phyloP scores from a whole-genome alignment of 768 basidiomycete genomes.

The Leccinum subtestaceum region DNA sequence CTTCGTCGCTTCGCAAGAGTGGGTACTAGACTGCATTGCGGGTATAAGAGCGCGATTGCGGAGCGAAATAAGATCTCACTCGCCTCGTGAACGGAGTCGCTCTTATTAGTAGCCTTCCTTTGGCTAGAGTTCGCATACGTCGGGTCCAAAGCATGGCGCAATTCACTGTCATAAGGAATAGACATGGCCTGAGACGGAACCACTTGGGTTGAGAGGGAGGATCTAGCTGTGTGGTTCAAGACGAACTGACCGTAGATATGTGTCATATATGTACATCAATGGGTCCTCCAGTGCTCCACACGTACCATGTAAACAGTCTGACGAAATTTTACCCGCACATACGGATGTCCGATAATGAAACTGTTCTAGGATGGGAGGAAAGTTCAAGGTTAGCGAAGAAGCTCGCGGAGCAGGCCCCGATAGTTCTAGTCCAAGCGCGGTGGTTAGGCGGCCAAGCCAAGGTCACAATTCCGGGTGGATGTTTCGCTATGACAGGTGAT shows the following conservation, averaged over 20 bases:
- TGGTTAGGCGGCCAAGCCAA: neutral
- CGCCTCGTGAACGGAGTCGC: neutral
- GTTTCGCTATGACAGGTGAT: neutral
- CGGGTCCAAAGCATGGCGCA: neutral
- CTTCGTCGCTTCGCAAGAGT: neutral
- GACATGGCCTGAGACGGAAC: neutral
- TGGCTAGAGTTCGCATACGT: neutral
- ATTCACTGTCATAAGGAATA: neutral
- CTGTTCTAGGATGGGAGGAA: neutral
- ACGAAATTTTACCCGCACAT: neutral
- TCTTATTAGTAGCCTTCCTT: neutral
- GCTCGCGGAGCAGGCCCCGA: neutral
- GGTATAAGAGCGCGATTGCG: neutral
- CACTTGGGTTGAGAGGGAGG: neutral
- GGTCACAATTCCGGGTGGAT: neutral
- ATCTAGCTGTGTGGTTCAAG: neutral
- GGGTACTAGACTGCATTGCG: neutral
- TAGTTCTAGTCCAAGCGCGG: neutral
- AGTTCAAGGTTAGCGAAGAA: neutral
- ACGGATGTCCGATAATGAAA: neutral
- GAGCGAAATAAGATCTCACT: neutral
- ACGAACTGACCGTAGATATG: neutral
- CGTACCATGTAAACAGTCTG: neutral
- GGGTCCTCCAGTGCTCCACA: neutral
- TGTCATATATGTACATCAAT: neutral